phyloP scores from a whole-genome alignment of 2,329 filamentous ascomycete species.

The Neofusicoccum laricinum region DNA sequence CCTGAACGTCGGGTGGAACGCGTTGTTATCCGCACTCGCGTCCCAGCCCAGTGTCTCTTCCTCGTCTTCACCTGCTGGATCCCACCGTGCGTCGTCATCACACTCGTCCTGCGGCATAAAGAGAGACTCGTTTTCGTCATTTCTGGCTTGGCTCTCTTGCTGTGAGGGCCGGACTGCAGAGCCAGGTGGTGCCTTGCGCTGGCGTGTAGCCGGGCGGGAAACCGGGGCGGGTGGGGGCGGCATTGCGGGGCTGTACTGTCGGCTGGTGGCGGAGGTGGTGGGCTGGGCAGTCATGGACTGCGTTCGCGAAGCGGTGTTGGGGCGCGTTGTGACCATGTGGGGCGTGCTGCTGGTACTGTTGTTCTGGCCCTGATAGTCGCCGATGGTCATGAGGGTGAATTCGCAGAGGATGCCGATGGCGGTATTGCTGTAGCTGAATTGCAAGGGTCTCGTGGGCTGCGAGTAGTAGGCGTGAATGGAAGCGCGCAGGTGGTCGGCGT shows the following conservation, averaged over 20 bases:
- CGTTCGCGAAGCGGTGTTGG: conserved; percentile 33
- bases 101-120: conserved; percentile 58
- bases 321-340: conserved; percentile 36
- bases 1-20: conserved; percentile 43
- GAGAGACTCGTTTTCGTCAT: conserved; percentile 59
- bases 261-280: not conserved
- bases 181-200: conserved; percentile 25
- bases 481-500: conserved; percentile 68
- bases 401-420: conserved; percentile 68
- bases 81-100: conserved; percentile 70
- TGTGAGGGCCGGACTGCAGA: conserved; percentile 27
- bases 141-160: conserved; percentile 21
- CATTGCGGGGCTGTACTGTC: conserved; percentile 33
- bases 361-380: conserved; percentile 48
- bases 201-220: conserved; percentile 30
- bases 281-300: conserved; percentile 8
- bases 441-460: conserved; percentile 66
- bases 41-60: conserved; percentile 73
- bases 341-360: conserved; percentile 30
- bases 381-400: conserved; percentile 80
- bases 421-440: conserved; percentile 60
- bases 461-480: conserved; percentile 69
- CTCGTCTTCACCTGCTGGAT: conserved; percentile 58
- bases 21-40: conserved; percentile 55
- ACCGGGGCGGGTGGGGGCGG: conserved; percentile 38